A percentile compares a stretch with the other conserved stretches of the same genome.
Evolutionary conservation across 768 basidiomycete genomes (phyloP).

Genomic region (Mycena pura): DNA sequence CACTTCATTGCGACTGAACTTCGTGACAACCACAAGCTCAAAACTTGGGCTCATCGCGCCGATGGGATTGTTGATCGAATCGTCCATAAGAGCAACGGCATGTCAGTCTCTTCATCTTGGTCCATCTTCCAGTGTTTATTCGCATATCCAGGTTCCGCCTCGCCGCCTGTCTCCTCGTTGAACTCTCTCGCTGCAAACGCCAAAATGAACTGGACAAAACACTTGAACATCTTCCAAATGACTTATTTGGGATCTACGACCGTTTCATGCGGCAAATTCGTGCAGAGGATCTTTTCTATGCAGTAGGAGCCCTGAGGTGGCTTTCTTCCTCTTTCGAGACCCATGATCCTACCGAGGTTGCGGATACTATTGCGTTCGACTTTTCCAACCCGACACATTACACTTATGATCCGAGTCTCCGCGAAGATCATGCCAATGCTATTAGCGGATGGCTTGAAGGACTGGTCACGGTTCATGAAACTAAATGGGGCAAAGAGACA

Average conservation of each 20-base stretch:
- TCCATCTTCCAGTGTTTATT: background rate
- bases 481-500: background rate
- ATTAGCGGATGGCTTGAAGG: background rate
- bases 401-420: background rate
- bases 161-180: background rate
- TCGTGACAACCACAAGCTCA: background rate
- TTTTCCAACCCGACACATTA: background rate
- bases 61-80: background rate
- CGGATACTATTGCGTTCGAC: conserved; percentile 1
- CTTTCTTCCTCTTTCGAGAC: background rate
- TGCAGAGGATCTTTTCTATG: background rate
- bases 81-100: background rate
- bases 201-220: conserved; percentile 1
- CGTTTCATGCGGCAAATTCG: background rate
- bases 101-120: background rate
- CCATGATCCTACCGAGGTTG: background rate
- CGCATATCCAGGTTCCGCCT: background rate
- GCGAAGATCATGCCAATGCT: background rate
- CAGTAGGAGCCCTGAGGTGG: background rate
- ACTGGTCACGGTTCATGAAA: background rate
- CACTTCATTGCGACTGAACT: background rate
- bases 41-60: background rate
- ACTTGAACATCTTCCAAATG: conserved; percentile 4
- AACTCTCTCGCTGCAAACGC: conserved; percentile 6
- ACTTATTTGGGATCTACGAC: conserved; percentile 13